These are phyloP conservation scores for Aspergillus campestris DNA, from an alignment of 495 filamentous ascomycete species.

Conservation along the genomic window DNA sequence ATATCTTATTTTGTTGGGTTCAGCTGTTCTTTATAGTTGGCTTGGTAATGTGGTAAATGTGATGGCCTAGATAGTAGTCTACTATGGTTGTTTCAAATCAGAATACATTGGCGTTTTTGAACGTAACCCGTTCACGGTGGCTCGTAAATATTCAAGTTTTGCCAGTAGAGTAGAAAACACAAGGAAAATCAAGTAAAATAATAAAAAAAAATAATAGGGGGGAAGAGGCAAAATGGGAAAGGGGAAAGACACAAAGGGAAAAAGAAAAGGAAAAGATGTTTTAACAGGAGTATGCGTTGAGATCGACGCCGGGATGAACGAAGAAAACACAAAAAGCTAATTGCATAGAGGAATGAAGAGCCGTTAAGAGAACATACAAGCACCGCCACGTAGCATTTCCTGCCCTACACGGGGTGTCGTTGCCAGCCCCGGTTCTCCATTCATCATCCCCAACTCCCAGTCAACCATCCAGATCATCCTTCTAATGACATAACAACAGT, in stretches of 20 bases:
- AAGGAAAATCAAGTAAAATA: neutral
- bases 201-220: constrained; percentile 1
- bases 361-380: constrained; percentile 32
- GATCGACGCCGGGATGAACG: constrained; percentile 31
- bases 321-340: constrained; percentile 36
- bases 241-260: constrained; percentile 1
- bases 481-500: constrained; percentile 30
- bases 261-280: constrained; percentile 2
- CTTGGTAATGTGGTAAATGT: too few species aligned
- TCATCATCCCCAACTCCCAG: constrained; percentile 37
- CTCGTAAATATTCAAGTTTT: neutral
- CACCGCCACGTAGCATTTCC: constrained; percentile 27
- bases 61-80: too few species aligned
- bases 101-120: neutral
- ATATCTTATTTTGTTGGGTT: too few species aligned
- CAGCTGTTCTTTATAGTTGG: too few species aligned
- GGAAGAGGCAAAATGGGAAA: neutral
- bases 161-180: neutral
- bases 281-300: constrained; percentile 18
- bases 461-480: constrained; percentile 36
- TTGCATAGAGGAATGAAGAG: constrained; percentile 37
- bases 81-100: too few species aligned
- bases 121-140: neutral
- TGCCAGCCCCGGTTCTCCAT: constrained; percentile 29
- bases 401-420: constrained; percentile 22